Evolutionary conservation across 345 rosid species (phyloP).

Genomic region (Populus tremula): DNA sequence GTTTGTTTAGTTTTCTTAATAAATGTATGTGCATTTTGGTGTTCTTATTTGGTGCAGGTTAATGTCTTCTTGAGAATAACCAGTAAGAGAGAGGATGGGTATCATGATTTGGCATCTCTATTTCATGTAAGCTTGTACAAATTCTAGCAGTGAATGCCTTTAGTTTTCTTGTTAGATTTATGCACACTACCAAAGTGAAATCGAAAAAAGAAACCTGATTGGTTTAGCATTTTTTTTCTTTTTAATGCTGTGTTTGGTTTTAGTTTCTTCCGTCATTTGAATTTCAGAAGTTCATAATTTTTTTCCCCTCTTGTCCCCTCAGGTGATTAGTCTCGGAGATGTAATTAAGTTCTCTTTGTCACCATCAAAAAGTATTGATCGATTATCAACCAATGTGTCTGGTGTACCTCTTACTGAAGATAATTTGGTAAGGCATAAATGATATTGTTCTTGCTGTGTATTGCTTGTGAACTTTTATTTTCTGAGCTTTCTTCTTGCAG

Average conservation of each 20-base stretch:
- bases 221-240: neutral
- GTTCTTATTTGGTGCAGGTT: constrained; percentile 41
- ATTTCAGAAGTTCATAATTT: neutral
- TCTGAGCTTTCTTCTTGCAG: constrained; percentile 39
- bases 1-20: neutral
- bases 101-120: constrained; percentile 90
- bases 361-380: constrained; percentile 69
- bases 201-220: neutral
- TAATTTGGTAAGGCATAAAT: constrained; percentile 51
- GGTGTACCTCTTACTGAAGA: constrained; percentile 86
- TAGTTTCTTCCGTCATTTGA: neutral
- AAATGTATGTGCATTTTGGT: neutral
- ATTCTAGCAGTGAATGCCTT: neutral
- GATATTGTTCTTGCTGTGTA: neutral
- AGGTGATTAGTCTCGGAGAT: constrained; percentile 92
- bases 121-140: constrained; percentile 62
- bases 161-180: neutral
- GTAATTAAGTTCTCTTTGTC: constrained; percentile 83
- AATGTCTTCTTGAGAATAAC: constrained; percentile 95
- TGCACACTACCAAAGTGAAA: neutral
- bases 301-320: constrained; percentile 16
- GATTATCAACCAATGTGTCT: constrained; percentile 68
- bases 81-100: constrained; percentile 79
- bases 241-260: neutral
- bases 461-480: neutral